Conservation (phyloP, 1,139 yeast genomes). For the Nakaseomyces bracarensis region DNA sequence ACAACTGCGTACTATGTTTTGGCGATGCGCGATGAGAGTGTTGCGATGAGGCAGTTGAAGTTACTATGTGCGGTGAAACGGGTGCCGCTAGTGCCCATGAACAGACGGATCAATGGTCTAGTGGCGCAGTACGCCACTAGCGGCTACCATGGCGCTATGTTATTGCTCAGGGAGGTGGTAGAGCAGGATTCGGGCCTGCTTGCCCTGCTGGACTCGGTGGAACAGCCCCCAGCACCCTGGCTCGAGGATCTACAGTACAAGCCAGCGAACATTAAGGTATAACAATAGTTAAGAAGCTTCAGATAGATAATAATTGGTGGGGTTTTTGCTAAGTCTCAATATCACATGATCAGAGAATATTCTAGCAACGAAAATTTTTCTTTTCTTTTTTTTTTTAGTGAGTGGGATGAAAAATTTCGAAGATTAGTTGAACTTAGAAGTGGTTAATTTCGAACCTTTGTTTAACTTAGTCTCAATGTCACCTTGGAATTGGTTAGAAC, state of each 20-base stretch:
- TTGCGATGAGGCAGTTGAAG: not conserved
- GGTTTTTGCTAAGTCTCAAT: no score
- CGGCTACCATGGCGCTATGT: not conserved
- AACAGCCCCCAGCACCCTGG: constrained; percentile 4
- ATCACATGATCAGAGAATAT: constrained; percentile 2
- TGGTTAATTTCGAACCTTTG: no score
- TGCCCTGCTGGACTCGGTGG: constrained; percentile 2
- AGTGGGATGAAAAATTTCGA: not conserved
- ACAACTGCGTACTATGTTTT: constrained; percentile 3
- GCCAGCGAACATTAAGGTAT: not conserved
- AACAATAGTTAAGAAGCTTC: no score
- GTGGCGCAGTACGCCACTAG: not conserved
- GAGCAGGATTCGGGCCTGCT: not conserved
- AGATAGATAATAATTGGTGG: no score
- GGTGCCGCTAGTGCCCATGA: not conserved
- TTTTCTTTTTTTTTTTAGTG: not conserved
- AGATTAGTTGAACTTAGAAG: no score
- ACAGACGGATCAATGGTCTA: not conserved
- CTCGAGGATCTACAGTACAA: not conserved
- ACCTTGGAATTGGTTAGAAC: no score
- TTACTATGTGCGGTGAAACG: not conserved
- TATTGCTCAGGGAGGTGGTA: not conserved
- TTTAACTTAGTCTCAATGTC: no score
- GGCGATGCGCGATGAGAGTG: not conserved
- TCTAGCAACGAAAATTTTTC: not conserved